phyloP scores from a whole-genome alignment of 169 alveolate genomes.

The Eimeria acervulina region DNA sequence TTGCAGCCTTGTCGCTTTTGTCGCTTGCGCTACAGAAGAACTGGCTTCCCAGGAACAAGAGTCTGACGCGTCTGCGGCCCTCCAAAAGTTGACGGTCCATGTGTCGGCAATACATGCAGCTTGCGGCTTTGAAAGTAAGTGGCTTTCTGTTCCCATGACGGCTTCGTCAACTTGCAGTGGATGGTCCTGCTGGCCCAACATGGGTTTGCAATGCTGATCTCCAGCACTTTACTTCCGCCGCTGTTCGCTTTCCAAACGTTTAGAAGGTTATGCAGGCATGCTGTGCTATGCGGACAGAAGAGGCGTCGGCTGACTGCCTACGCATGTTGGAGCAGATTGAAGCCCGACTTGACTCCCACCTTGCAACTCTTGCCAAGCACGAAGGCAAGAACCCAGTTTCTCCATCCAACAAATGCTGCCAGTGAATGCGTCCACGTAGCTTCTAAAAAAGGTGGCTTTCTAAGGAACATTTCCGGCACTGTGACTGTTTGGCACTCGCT shows the following conservation, averaged over 20 bases:
- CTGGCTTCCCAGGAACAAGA: constrained; percentile 68
- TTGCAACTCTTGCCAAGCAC: constrained; percentile 70
- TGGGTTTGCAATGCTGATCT: not conserved
- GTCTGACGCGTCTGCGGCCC: constrained; percentile 45
- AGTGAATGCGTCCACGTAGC: not conserved
- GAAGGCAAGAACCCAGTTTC: constrained; percentile 48
- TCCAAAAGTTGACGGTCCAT: constrained; percentile 53
- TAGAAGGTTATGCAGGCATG: not conserved
- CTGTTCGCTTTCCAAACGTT: not conserved
- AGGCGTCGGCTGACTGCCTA: constrained; percentile 70
- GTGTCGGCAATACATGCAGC: constrained; percentile 67
- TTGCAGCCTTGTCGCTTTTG: not conserved
- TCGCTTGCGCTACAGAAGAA: constrained; percentile 39
- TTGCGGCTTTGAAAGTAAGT: constrained; percentile 47
- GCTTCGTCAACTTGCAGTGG: not conserved
- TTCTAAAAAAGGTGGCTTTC: not conserved
- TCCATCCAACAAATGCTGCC: not conserved
- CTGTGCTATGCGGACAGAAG: constrained; percentile 66
- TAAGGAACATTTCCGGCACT: not conserved
- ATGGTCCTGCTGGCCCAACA: not conserved
- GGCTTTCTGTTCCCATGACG: not conserved
- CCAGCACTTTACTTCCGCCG: not conserved
- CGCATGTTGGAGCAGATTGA: constrained; percentile 83
- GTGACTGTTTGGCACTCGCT: not conserved
- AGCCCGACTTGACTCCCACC: constrained; percentile 77